Evolutionary conservation across 2,329 filamentous ascomycete genomes (phyloP).

Genomic region (Trichoderma simmonsii): DNA sequence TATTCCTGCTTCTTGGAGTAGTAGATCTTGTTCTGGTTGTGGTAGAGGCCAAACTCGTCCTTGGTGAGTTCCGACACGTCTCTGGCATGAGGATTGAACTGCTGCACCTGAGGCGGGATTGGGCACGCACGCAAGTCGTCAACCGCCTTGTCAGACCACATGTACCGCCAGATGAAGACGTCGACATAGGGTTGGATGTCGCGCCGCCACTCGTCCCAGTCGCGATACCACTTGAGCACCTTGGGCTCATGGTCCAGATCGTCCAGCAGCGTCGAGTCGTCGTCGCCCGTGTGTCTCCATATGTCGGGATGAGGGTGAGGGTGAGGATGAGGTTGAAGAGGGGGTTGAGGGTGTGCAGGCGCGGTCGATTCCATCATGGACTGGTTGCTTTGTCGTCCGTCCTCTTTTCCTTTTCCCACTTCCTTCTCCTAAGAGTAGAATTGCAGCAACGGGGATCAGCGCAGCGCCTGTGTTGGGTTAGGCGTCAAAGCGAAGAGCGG

Average conservation of each 20-base stretch:
- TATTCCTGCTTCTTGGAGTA: conserved; percentile 7
- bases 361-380: conserved; percentile 1
- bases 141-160: conserved; percentile 8
- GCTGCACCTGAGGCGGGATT: conserved; percentile 3
- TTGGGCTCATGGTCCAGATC: conserved; percentile 2
- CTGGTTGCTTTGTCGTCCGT: background rate
- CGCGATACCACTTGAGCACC: conserved; percentile 8
- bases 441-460: conserved; percentile 3
- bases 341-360: background rate
- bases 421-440: background rate
- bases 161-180: conserved; percentile 15
- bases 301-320: background rate
- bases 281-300: conserved; percentile 11
- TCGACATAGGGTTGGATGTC: conserved; percentile 10
- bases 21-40: conserved; percentile 12
- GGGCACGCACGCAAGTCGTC: conserved; percentile 6
- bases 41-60: conserved; percentile 5
- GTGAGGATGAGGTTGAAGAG: background rate
- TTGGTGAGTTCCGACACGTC: conserved; percentile 14
- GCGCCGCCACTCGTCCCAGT: conserved; percentile 16
- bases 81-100: conserved; percentile 11
- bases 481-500: background rate
- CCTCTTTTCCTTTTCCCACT: background rate
- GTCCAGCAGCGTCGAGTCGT: conserved; percentile 16
- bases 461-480: conserved; percentile 11